These are phyloP conservation scores for Mucor saturninus DNA, from an alignment of 371 early-diverging fungal genomes.

Conservation along the genomic window DNA sequence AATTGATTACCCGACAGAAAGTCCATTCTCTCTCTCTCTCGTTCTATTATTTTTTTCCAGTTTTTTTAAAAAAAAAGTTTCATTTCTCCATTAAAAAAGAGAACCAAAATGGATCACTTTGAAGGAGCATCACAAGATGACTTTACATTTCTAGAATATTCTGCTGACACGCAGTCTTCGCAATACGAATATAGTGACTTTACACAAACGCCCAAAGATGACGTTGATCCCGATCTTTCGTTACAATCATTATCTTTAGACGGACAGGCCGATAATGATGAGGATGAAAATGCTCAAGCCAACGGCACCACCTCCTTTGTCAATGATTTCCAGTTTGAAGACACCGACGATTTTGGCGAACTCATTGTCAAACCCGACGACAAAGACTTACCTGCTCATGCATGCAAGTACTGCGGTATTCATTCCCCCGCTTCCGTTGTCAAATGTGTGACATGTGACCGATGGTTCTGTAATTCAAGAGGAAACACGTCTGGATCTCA, in stretches of 20 bases:
- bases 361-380: constrained; percentile 36
- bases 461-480: constrained; percentile 97
- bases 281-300: constrained; percentile 29
- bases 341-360: constrained; percentile 58
- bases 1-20: too few relatives aligned
- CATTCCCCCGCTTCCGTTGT: constrained; percentile 89
- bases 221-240: constrained; percentile 36
- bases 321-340: constrained; percentile 51
- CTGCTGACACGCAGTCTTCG: constrained; percentile 64
- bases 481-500: constrained; percentile 94
- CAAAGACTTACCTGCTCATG: constrained; percentile 80
- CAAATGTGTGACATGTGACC: constrained; percentile 91
- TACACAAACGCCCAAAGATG: constrained; percentile 39
- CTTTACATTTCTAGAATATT: constrained; percentile 58
- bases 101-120: constrained; percentile 50
- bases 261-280: constrained; percentile 5
- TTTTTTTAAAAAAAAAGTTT: not conserved
- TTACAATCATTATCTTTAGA: constrained; percentile 36
- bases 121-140: constrained; percentile 58
- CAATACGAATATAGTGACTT: constrained; percentile 69
- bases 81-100: not conserved
- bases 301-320: constrained; percentile 38
- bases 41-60: not conserved
- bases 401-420: constrained; percentile 95
- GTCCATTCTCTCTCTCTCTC: not conserved